A percentile compares a stretch with the other conserved stretches of the same genome.
phyloP scores from a whole-genome alignment of 2,329 filamentous ascomycete species.

The Penicillium nordicum region DNA sequence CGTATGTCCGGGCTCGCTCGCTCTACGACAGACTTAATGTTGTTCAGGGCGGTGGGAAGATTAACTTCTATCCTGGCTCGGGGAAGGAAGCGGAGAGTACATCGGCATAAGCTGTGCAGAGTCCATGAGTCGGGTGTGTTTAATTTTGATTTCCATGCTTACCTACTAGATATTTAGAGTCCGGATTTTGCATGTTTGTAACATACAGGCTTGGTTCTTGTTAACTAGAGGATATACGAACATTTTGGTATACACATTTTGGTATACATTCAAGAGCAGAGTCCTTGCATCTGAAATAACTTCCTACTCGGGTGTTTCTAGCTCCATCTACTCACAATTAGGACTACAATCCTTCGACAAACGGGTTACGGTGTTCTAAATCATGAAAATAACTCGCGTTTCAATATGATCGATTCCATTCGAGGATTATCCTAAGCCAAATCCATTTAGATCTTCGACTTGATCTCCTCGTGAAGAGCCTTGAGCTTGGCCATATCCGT shows the following conservation, averaged over 20 bases:
- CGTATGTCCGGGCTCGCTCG: conserved; percentile 77
- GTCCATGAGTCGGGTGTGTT: neutral
- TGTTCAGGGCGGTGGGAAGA: conserved; percentile 62
- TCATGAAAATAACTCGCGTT: neutral
- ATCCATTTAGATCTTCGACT: conserved; percentile 71
- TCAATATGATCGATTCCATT: neutral
- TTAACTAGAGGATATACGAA: conserved; percentile 11
- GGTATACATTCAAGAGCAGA: neutral
- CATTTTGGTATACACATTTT: neutral
- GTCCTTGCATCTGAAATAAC: too few species aligned
- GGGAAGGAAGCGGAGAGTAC: conserved; percentile 12
- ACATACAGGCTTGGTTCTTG: conserved; percentile 8
- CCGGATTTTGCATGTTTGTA: conserved; percentile 6
- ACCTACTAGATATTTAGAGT: neutral
- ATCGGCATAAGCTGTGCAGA: conserved; percentile 1
- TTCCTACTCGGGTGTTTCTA: neutral
- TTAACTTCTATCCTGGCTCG: conserved; percentile 65
- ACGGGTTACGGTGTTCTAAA: neutral
- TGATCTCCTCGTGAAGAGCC: conserved; percentile 75
- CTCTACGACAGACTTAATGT: conserved; percentile 79
- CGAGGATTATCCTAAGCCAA: too few species aligned
- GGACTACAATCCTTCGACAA: neutral
- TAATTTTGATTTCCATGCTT: neutral
- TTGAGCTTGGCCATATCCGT: conserved; percentile 81
- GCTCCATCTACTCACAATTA: neutral